Percentiles rank a stretch among this genome's conserved stretches.
phyloP scores from a whole-genome alignment of 805 yeast species.

The Isabelozyma heimii region DNA sequence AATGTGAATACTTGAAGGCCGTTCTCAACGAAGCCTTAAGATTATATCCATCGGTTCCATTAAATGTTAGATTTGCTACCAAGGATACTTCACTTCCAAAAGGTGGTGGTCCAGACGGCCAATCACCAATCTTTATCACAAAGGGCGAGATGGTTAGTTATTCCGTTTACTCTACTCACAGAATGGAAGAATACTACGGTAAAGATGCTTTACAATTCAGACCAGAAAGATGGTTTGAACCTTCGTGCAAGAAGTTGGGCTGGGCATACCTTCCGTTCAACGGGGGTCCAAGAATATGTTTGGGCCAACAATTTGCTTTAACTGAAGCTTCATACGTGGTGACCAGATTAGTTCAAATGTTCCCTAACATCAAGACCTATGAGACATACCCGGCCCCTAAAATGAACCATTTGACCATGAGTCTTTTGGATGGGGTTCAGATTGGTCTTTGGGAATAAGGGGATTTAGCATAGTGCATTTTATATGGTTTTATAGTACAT shows the following conservation, averaged over 20 bases:
- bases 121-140: slow-evolving; percentile 35
- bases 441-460: not conserved
- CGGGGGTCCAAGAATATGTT: slow-evolving; percentile 38
- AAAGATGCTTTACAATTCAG: slow-evolving; percentile 25
- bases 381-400: slow-evolving; percentile 23
- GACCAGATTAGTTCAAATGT: slow-evolving; percentile 26
- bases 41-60: slow-evolving; percentile 51
- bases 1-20: slow-evolving; percentile 44
- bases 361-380: slow-evolving; percentile 19
- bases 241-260: slow-evolving; percentile 23
- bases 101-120: slow-evolving; percentile 46
- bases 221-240: slow-evolving; percentile 33
- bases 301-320: slow-evolving; percentile 40
- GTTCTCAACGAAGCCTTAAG: slow-evolving; percentile 50
- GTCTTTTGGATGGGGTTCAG: not conserved
- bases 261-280: slow-evolving; percentile 38
- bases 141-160: slow-evolving; percentile 44
- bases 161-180: slow-evolving; percentile 41
- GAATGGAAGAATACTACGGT: slow-evolving; percentile 29
- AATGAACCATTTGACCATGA: slow-evolving; percentile 25
- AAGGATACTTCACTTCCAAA: slow-evolving; percentile 47
- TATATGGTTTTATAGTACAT: no score
- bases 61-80: slow-evolving; percentile 44
- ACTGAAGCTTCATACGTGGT: slow-evolving; percentile 34
- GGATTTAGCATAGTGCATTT: no score